Base-by-base conservation (phyloP, 1,139 yeast species). In the Geotrichum carabidarum region DNA sequence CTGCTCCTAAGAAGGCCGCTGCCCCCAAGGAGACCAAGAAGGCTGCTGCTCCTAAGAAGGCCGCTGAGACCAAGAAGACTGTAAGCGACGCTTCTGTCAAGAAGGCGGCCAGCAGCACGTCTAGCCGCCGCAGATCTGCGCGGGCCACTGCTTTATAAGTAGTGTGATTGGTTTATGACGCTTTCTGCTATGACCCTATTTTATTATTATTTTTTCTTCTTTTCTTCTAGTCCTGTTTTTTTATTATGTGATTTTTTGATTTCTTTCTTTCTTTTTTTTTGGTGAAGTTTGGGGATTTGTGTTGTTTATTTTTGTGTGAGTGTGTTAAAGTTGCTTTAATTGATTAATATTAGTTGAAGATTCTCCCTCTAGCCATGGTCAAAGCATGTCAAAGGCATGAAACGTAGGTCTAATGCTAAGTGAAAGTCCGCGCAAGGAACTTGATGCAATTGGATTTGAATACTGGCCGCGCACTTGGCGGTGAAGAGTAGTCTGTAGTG, bases 101-200 rank as follows among this genome's bases (percentile, higher is more conserved):
- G 51, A 57, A 62, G 57, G 57, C 63, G 14, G 57, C 62, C 44
- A 60, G 60, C 60, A 65, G 54, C 61, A 22, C 40, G 63, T 67
- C 58, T 67, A 62, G 67, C 69, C 60, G 64, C 71, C 40, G 63
- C 68, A 48, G 61, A 11, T 60, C 60, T 35, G 50, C 63, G 43
- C 64, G 62, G 53, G 61, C 65, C 44, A 55, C 67, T 15, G 59
- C 62, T 30, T 57, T 27, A 17, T 37, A n/a, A 37, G 40, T 17
- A 9, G 15, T 12, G n/a, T 37, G 40, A 22, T 22, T 22, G 27
- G 27, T 22, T 22, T 22, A 61, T 60, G 61, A 60, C 57, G 58
- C 62, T 50, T 48, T n/a, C 47, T 47, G 50, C 51, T 17, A 14
- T 40, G 37, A n/a, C 22, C 17, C 14, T 44, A 15, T 45, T 45